Evolutionary conservation across 2,329 filamentous ascomycete genomes (phyloP), one percentile per base, ranked within the genome.

Genomic region (Colletotrichum sp.): DNA sequence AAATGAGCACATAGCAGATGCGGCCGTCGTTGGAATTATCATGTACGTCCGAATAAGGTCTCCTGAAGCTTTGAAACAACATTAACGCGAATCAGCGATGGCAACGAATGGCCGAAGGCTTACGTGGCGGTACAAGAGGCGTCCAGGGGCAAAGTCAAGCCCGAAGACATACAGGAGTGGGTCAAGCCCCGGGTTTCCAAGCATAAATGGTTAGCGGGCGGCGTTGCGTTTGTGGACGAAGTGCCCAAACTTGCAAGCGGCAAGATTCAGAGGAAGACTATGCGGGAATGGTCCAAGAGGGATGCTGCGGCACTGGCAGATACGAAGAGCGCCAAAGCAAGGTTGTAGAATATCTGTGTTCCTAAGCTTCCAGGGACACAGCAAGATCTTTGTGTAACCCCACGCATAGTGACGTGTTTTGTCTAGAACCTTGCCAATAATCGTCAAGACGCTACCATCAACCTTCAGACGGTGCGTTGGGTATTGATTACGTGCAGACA

Each of bases 221-320:
- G 89, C 6, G 86, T 91, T 32, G 83, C 86, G 30, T 91, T 92
- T 75, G 86, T 92, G 8, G 87, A 91, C 65, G 88, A 89, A 77
- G 87, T 92, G 69, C 90, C 90, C 1, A 91, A 91, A 80, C 82
- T 91, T 61, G 87, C 88, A 15, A 89, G 87, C 75, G 90, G 90
- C 10, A 92, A 92, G 85, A 91, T 92, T 67, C 85, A 89, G 80
- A 84, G 90, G 65, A 91, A 91, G 78, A 80, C 88, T 7, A 84
- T 92, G 83, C 87, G 88, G 78, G 89, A 91, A 59, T 91, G 89
- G 90, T 87, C 90, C 8, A 91, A 90, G 82, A 83, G 84, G 74
- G 90, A 92, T 81, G 87, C 86, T 1, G 78, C 72, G 10, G 80
- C 79, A 63, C 76, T 85, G 28, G 60, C 77, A 71, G 79, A 79